Evolutionary conservation across 2,329 filamentous ascomycete species (phyloP).

Genomic region (Aspergillus sp.): DNA sequence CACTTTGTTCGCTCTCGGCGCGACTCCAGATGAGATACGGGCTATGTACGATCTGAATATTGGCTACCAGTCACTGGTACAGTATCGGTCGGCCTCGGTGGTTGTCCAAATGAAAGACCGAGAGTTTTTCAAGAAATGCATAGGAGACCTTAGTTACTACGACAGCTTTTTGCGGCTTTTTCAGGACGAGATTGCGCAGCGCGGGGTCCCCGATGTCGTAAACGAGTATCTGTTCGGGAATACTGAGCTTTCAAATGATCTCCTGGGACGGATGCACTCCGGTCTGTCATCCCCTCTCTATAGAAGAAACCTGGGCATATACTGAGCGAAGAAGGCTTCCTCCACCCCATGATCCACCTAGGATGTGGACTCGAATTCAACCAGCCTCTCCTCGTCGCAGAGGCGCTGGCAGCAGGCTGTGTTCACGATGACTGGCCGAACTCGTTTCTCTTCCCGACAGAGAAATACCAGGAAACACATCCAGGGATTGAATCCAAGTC

Average conservation of each 20-base stretch:
- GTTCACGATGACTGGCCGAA: constrained; percentile 7
- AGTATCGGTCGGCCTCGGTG: background rate
- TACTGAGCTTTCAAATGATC: constrained; percentile 14
- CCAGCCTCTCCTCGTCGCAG: constrained; percentile 9
- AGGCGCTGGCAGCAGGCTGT: constrained; percentile 7
- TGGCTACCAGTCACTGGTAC: constrained; percentile 12
- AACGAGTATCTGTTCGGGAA: constrained; percentile 22
- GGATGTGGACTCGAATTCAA: constrained; percentile 11
- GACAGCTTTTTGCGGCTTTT: constrained; percentile 19
- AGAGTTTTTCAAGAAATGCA: constrained; percentile 11
- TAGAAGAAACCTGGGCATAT: background rate
- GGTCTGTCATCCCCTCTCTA: background rate
- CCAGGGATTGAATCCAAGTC: background rate
- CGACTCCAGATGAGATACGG: constrained; percentile 19
- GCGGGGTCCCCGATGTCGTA: constrained; percentile 16
- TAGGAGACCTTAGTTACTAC: constrained; percentile 13
- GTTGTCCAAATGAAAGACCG: constrained; percentile 3
- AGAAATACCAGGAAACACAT: background rate
- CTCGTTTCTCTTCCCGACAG: background rate
- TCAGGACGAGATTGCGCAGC: constrained; percentile 17
- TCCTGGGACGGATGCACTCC: constrained; percentile 13
- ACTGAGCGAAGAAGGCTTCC: background rate
- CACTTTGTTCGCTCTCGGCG: constrained; percentile 21
- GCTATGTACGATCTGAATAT: constrained; percentile 17
- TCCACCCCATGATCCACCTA: constrained; percentile 13